Conservation (phyloP, 148 eudicot genomes). For the Vaccinium vitisidaea region DNA sequence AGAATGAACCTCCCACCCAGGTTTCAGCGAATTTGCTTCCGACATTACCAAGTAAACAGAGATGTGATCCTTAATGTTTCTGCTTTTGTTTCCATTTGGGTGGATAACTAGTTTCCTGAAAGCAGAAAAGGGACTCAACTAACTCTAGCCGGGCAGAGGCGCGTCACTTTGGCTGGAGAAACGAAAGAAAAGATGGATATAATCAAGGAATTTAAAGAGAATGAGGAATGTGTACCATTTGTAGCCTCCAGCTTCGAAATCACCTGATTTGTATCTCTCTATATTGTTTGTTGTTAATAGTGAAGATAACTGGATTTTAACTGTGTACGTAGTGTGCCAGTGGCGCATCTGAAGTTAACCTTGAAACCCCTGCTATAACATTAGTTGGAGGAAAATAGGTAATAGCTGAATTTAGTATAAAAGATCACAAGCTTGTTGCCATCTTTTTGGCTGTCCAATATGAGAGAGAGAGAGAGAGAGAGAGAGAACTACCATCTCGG, state of each 20-base stretch:
- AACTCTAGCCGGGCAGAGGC: background rate
- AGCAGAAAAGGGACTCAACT: background rate
- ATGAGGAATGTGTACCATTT: slow-evolving; percentile 6
- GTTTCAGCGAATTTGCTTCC: background rate
- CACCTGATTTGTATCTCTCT: background rate
- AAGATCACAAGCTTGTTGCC: background rate
- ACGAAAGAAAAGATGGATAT: background rate
- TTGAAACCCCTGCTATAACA: background rate
- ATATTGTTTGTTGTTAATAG: slow-evolving; percentile 5
- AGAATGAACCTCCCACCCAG: slow-evolving; percentile 10
- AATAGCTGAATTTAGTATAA: too few relatives aligned
- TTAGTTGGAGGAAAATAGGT: background rate
- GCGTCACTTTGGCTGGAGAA: background rate
- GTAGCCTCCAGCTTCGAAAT: slow-evolving; percentile 14
- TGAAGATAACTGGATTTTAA: background rate
- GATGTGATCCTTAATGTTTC: background rate
- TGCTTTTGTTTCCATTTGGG: slow-evolving; percentile 14
- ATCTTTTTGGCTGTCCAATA: background rate
- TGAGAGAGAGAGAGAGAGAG: background rate
- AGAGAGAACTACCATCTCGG: background rate
- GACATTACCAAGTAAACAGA: slow-evolving; percentile 12
- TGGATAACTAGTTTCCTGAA: slow-evolving; percentile 10
- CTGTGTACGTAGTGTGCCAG: slow-evolving; percentile 3
- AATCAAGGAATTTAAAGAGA: background rate
- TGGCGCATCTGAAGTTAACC: slow-evolving; percentile 5